These are phyloP conservation scores for Coemansia umbellata DNA, from an alignment of 192 early-diverging fungal genomes.

Conservation along the genomic window DNA sequence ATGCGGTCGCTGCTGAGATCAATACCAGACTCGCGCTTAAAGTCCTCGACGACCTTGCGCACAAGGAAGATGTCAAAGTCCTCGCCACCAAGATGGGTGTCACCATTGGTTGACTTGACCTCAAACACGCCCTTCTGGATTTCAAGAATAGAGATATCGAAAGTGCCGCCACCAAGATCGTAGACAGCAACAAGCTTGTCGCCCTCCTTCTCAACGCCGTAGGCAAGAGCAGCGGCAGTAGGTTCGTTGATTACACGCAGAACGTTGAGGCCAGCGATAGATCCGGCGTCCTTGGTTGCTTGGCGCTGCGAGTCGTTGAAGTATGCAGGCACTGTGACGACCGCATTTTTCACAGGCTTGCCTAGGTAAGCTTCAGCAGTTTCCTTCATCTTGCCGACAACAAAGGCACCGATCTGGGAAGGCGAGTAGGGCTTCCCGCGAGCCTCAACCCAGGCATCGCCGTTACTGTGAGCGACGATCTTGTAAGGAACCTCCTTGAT, in stretches of 20 bases:
- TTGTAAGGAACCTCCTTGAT: conserved; percentile 90
- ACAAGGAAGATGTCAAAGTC: conserved; percentile 74
- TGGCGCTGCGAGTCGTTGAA: conserved; percentile 98
- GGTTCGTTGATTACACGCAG: conserved; percentile 99
- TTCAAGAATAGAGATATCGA: conserved; percentile 98
- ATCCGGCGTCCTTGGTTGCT: conserved; percentile 95
- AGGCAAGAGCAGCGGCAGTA: conserved; percentile 95
- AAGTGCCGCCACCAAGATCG: conserved; percentile 98
- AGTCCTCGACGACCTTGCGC: conserved; percentile 73
- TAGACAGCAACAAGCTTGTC: conserved; percentile 94
- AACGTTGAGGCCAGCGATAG: conserved; percentile 89
- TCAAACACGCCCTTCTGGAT: conserved; percentile 98
- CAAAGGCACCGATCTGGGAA: conserved; percentile 91
- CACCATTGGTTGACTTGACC: conserved; percentile 97
- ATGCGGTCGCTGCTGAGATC: conserved; percentile 86
- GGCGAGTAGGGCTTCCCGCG: conserved; percentile 95
- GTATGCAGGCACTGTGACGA: conserved; percentile 98
- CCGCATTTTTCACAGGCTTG: conserved; percentile 82
- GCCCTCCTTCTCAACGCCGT: conserved; percentile 93
- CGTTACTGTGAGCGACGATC: conserved; percentile 92
- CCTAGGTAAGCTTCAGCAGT: conserved; percentile 81
- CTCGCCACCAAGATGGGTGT: conserved; percentile 82
- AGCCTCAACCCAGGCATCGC: conserved; percentile 97
- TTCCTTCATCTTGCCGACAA: conserved; percentile 99
- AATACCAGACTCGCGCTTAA: conserved; percentile 89